A percentile compares a stretch with the other conserved stretches of the same genome.
Evolutionary conservation across 805 yeast genomes (phyloP).

Genomic region (Pichia membranifaciens): DNA sequence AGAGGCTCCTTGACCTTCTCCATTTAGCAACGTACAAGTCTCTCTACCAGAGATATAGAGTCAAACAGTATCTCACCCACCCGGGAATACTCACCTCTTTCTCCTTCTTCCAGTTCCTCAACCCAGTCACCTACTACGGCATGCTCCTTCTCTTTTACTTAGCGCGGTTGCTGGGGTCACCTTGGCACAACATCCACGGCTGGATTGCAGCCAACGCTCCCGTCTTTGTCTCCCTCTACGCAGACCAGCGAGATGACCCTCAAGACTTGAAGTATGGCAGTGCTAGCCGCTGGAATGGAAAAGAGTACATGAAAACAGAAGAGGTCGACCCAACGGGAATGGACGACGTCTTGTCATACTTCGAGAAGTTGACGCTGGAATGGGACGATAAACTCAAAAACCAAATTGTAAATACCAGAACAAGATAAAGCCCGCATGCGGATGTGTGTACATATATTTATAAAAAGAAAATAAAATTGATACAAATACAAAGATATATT

Average conservation of each 20-base stretch:
- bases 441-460: too few relatives aligned
- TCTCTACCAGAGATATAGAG: conserved; percentile 42
- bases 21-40: conserved; percentile 64
- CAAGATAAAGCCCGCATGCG: too few relatives aligned
- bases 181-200: conserved; percentile 85
- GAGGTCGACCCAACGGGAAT: conserved; percentile 61
- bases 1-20: conserved; percentile 74
- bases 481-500: too few relatives aligned
- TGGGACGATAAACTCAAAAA: conserved; percentile 75
- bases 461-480: too few relatives aligned
- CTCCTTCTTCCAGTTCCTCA: conserved; percentile 70
- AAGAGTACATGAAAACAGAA: conserved; percentile 50
- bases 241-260: conserved; percentile 37
- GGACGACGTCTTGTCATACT: conserved; percentile 58
- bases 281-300: conserved; percentile 58
- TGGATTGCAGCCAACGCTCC: conserved; percentile 89
- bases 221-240: conserved; percentile 53
- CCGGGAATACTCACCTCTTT: conserved; percentile 92
- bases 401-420: conserved; percentile 46
- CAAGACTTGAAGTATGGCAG: conserved; percentile 67
- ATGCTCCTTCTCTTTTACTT: conserved; percentile 81
- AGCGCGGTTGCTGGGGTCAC: conserved; percentile 77
- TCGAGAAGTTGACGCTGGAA: conserved; percentile 48
- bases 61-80: conserved; percentile 73
- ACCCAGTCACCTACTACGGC: conserved; percentile 73